These are phyloP conservation scores for Pseudogymnoascus sp. DNA, from an alignment of 2,329 filamentous ascomycete genomes.

Conservation along the genomic window DNA sequence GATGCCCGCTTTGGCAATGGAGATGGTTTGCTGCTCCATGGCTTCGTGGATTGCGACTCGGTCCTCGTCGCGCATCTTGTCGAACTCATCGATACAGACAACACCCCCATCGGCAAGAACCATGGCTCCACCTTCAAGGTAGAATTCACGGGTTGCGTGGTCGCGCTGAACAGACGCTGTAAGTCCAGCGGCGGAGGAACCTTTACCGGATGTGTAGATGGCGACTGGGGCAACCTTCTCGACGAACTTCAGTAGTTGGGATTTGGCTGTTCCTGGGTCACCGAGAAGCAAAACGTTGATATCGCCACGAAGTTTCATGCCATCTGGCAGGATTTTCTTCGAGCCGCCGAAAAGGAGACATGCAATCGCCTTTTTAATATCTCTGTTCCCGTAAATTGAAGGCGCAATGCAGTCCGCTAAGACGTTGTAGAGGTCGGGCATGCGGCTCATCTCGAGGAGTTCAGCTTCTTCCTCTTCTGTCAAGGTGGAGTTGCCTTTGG, in stretches of 20 bases:
- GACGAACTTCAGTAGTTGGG: slow-evolving; percentile 92
- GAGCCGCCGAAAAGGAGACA: slow-evolving; percentile 90
- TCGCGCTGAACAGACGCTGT: slow-evolving; percentile 96
- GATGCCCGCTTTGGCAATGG: slow-evolving; percentile 96
- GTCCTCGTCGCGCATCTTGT: slow-evolving; percentile 99
- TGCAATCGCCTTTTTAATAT: slow-evolving; percentile 96
- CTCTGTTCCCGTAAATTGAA: slow-evolving; percentile 89
- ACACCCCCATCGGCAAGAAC: slow-evolving; percentile 94
- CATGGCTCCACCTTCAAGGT: slow-evolving; percentile 97
- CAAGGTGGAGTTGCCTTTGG: slow-evolving; percentile 76
- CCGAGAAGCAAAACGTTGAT: slow-evolving; percentile 96
- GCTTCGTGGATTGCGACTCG: slow-evolving; percentile 97
- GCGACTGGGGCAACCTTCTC: slow-evolving; percentile 94
- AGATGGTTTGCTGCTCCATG: slow-evolving; percentile 99
- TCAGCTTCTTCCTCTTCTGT: slow-evolving; percentile 96
- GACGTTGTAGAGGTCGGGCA: slow-evolving; percentile 83
- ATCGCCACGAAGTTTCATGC: slow-evolving; percentile 94
- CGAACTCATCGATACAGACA: slow-evolving; percentile 98
- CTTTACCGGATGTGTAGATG: slow-evolving; percentile 97
- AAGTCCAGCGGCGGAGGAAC: slow-evolving; percentile 92
- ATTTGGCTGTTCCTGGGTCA: slow-evolving; percentile 97
- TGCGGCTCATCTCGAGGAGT: slow-evolving; percentile 80
- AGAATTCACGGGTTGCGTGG: slow-evolving; percentile 86
- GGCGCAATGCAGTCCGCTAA: slow-evolving; percentile 92
- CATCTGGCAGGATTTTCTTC: slow-evolving; percentile 95